Evolutionary conservation across 768 basidiomycete species (phyloP).

Genomic region (Collybia sp.): DNA sequence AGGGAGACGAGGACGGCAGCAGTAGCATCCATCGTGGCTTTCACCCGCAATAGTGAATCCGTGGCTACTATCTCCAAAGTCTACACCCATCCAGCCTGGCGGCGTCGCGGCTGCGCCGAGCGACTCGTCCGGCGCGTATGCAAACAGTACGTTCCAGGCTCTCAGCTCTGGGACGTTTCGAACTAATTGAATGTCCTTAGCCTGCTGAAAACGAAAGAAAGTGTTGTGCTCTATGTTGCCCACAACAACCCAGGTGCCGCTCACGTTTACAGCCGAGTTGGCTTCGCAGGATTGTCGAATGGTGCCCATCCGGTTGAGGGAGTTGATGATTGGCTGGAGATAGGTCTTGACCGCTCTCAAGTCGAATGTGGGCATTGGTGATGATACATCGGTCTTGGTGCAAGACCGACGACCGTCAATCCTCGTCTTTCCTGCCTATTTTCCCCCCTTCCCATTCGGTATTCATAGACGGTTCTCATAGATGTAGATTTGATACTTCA

Average conservation of each 20-base stretch:
- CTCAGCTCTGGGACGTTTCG: neutral
- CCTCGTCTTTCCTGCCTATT: no score
- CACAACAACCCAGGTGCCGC: slow-evolving; percentile 47
- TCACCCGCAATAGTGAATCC: slow-evolving; percentile 52
- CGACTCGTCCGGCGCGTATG: slow-evolving; percentile 57
- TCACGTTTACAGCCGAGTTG: slow-evolving; percentile 58
- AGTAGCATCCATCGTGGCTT: slow-evolving; percentile 64
- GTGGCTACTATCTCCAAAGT: slow-evolving; percentile 72
- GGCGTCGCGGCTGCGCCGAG: slow-evolving; percentile 53
- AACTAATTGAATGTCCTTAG: slow-evolving; percentile 11
- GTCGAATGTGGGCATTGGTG: slow-evolving; percentile 69
- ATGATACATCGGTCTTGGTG: no score
- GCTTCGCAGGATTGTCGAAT: slow-evolving; percentile 52
- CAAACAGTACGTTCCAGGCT: slow-evolving; percentile 35
- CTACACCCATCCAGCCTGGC: slow-evolving; percentile 50
- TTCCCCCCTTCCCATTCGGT: no score
- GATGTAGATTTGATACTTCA: no score
- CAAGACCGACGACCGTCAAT: no score
- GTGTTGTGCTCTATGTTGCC: slow-evolving; percentile 65
- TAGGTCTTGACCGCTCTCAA: slow-evolving; percentile 48
- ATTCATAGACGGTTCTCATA: no score
- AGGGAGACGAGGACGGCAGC: slow-evolving; percentile 19
- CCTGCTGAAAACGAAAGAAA: slow-evolving; percentile 31
- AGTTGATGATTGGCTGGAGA: slow-evolving; percentile 50
- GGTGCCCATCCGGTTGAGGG: slow-evolving; percentile 29